Evolutionary conservation across 2,329 filamentous ascomycete genomes (phyloP), one percentile per base, ranked within the genome.

Genomic region (Talaromyces sp.): DNA sequence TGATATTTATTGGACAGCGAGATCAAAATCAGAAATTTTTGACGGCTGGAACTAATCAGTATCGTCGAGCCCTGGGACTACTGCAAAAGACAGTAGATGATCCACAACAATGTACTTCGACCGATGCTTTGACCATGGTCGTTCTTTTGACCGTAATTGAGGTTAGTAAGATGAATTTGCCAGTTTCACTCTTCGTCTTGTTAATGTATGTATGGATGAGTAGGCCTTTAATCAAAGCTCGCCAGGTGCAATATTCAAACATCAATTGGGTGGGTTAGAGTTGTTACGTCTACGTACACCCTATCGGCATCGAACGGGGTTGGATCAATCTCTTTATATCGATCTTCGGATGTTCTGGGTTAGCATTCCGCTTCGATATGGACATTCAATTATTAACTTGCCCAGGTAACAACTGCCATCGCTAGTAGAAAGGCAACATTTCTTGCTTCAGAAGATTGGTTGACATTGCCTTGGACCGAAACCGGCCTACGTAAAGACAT

Each of bases 301-400:
- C 3, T 73, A 71, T 47, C 69, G 71, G 9, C 71, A 73, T 61
- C 68, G 70, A 2, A 66, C 68, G 52, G 71, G 71, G 1, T 64
- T 73, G 14, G 71, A 73, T 22, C 68, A 70, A 45, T 73, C 71
- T 3, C 50, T 73, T 11, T 73, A 66, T 54, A 69, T 73, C 13
- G 71, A 73, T 58, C 67, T 73, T n/a, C 70, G 71, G 19, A 64
- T 72, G 13, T 73, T 73, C 50, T 73, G 71, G 71, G 71, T 73
- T 66, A 19, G 69, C 58, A 2, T 24, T 1, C 9, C 16, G 27
- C 3, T 5, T 4, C 1, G 24, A 59, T 5, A 1, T 63, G 66
- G 22, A 64, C 47, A 22, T 22, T 35, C 37, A 14, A 22, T 13
- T 16, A 19, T 50, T 59, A 14, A 45, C 11, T 19, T 22, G 1